phyloP scores from a whole-genome alignment of 1,284 basidiomycete species.

The Cutaneotrichosporon cavernicola region DNA sequence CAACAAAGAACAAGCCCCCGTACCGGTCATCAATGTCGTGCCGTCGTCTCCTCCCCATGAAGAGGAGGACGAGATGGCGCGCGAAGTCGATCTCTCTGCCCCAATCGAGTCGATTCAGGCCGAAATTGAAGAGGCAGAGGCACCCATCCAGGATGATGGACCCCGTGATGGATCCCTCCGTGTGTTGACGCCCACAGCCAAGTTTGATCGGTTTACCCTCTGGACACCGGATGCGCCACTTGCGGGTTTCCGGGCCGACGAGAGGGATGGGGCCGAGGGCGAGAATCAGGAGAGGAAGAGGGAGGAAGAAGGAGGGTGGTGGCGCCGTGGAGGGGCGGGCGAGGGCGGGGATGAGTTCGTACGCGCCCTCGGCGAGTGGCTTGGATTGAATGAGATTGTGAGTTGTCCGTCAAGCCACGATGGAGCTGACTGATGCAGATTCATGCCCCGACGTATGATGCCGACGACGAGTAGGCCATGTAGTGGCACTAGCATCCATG shows the following conservation, averaged over 20 bases:
- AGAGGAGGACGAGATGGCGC: constrained; percentile 12
- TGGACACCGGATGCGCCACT: constrained; percentile 47
- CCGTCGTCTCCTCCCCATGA: background rate
- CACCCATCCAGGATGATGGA: background rate
- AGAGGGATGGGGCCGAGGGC: background rate
- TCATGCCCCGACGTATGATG: constrained; percentile 18
- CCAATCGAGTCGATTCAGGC: background rate
- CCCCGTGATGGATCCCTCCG: constrained; percentile 13
- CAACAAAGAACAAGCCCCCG: background rate
- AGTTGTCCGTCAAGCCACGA: constrained; percentile 17
- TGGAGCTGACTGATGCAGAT: constrained; percentile 18
- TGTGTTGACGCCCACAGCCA: constrained; percentile 31
- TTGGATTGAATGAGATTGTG: constrained; percentile 44
- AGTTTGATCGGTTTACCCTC: constrained; percentile 38
- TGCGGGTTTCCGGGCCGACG: constrained; percentile 35
- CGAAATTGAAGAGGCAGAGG: background rate
- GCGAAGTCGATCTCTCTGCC: constrained; percentile 3
- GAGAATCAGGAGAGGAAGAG: background rate
- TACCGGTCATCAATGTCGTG: constrained; percentile 4
- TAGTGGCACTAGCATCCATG: too few relatives aligned
- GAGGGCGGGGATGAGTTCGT: constrained; percentile 51
- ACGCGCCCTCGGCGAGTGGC: constrained; percentile 46
- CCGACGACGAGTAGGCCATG: constrained; percentile 13
- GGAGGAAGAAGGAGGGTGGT: constrained; percentile 30
- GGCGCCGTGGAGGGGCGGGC: constrained; percentile 44